Evolutionary conservation across 495 filamentous ascomycete genomes (phyloP), one percentile per base, ranked within the genome.

Genomic region (Trichocladium antarcticum): DNA sequence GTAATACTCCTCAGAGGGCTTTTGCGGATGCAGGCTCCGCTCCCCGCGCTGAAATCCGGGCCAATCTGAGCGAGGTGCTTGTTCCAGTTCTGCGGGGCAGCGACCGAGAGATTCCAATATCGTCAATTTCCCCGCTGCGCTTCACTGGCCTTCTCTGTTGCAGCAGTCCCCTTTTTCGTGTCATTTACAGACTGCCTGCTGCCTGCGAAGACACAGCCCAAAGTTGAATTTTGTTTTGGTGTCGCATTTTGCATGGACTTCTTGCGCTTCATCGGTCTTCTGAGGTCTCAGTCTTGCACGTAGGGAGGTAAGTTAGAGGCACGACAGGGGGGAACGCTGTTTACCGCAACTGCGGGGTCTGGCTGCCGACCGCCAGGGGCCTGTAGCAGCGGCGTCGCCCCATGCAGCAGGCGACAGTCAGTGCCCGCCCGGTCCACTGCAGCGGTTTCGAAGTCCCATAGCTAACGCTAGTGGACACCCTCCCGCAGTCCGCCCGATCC

Each of bases 401-500:
- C 37, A 34, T 35, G 19, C 28, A 43, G 31, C 14, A 19, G 6
- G 28, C 2, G 38, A 19, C 8, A 28, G 38, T 0, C 12, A 31
- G 15, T 39, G 48, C 20, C 16, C 49, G 41, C 40, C 42, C 29
- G 46, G 39, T 45, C 53, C 35, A 48, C 53, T 39, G 11, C 43
- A 17, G 49, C 35, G 41, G 50, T 57, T 53, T 57, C 54, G 50
- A 57, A 53, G 24, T 27, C 24, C 8, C 24, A 27, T 4, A 4
- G 31, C 31, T 32, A 2, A 10, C 5, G 35, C 20, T 31, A 50
- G 32, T 31, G 34, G 32, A 37, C 32, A 38, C 42, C 29, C 29
- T 40, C 38, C 50, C 42, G 39, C 53, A 53, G 45, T 45, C 57
- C 49, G 47, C 49, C 55, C 49, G 49, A 52, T 47, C 51, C 50